Percentiles rank a stretch among this genome's conserved stretches.
Conservation (phyloP, 495 filamentous ascomycete species). For the Rostrohypoxylon terebratum region DNA sequence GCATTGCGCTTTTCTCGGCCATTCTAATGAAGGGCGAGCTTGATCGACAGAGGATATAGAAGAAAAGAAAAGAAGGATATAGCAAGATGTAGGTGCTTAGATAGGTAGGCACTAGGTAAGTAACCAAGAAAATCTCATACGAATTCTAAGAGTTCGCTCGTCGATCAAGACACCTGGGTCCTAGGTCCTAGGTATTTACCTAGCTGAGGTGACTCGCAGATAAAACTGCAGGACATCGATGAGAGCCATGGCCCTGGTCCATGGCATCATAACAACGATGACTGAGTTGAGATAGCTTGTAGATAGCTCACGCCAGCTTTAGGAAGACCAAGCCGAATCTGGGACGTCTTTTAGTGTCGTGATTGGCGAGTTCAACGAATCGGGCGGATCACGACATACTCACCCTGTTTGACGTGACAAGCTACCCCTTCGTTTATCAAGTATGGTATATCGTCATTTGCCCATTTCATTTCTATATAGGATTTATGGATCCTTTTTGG, state of each 20-base stretch:
- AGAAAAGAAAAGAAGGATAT: background rate
- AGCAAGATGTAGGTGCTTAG: background rate
- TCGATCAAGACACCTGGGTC: background rate
- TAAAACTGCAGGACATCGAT: background rate
- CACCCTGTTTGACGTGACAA: conserved; percentile 39
- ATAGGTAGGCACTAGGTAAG: background rate
- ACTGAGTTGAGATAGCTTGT: conserved; percentile 32
- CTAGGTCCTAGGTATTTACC: too few relatives aligned
- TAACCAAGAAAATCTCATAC: background rate
- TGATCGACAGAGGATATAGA: background rate
- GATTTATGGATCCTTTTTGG: too few relatives aligned
- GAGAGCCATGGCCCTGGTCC: conserved; percentile 1
- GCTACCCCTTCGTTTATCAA: background rate
- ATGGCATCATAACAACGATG: conserved; percentile 40
- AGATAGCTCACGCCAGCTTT: conserved; percentile 8
- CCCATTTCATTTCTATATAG: background rate
- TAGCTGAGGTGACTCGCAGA: background rate
- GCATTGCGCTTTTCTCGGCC: conserved; percentile 26
- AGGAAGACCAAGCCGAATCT: conserved; percentile 27
- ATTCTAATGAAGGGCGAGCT: conserved; percentile 4
- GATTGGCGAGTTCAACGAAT: conserved; percentile 29
- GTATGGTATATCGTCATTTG: conserved; percentile 7
- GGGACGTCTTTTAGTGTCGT: conserved; percentile 12
- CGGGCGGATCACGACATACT: conserved; percentile 43
- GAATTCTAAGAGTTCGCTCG: background rate